Conservation (phyloP, 2,329 filamentous ascomycete genomes). For the Alternaria gaisen region DNA sequence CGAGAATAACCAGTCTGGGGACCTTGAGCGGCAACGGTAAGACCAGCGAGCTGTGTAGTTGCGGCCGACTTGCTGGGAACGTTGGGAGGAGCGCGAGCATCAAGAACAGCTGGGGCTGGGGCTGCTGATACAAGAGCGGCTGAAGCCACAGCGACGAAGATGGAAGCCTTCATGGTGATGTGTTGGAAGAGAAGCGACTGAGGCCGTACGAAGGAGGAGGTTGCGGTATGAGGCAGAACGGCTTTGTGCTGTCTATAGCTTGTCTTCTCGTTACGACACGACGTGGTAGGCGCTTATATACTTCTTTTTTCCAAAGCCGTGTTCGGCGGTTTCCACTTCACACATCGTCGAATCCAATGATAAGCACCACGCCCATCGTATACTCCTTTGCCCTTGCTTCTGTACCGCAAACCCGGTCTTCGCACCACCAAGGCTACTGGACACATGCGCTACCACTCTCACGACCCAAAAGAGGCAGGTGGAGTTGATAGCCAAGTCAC, state of each 20-base stretch:
- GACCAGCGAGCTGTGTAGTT: conserved; percentile 63
- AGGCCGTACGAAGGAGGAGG: background rate
- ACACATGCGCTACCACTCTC: conserved; percentile 26
- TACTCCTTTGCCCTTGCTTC: conserved; percentile 15
- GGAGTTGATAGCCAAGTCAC: conserved; percentile 26
- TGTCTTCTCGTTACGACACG: conserved; percentile 7
- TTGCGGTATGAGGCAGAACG: background rate
- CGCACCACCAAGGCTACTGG: conserved; percentile 10
- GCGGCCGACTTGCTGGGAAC: conserved; percentile 69
- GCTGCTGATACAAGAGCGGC: conserved; percentile 38
- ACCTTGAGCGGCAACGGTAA: conserved; percentile 66
- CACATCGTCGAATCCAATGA: conserved; percentile 36
- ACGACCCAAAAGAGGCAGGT: conserved; percentile 41
- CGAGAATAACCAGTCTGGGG: conserved; percentile 69
- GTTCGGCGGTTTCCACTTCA: conserved; percentile 10
- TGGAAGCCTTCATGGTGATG: conserved; percentile 43
- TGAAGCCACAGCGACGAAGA: conserved; percentile 36
- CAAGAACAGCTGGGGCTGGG: conserved; percentile 38
- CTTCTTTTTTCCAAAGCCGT: background rate
- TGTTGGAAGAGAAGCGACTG: background rate
- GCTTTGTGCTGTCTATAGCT: conserved; percentile 3
- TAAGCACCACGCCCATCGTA: conserved; percentile 36
- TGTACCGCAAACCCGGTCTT: conserved; percentile 16
- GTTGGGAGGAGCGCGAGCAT: conserved; percentile 61
- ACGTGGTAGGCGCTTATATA: conserved; percentile 31